These are phyloP conservation scores for Trametes versicolor DNA, from an alignment of 1,284 basidiomycete species.

Conservation along the genomic window DNA sequence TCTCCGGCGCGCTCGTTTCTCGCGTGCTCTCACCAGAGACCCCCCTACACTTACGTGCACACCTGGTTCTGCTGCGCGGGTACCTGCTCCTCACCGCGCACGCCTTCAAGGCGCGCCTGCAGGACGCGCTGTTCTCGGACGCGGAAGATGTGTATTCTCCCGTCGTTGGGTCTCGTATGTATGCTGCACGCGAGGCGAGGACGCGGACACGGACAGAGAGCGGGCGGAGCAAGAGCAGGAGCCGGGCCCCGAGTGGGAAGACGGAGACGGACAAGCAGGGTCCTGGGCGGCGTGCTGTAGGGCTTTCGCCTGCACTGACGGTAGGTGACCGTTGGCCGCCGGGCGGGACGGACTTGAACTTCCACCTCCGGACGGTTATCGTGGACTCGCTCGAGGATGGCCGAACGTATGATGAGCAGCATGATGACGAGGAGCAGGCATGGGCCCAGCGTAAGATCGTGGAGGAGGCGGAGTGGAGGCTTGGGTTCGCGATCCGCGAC, in stretches of 20 bases:
- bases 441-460: slow-evolving; percentile 49
- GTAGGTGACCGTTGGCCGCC: slow-evolving; percentile 85
- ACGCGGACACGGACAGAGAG: slow-evolving; percentile 13
- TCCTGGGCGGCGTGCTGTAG: slow-evolving; percentile 67
- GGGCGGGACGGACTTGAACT: slow-evolving; percentile 83
- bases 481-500: slow-evolving; percentile 86
- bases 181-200: slow-evolving; percentile 23
- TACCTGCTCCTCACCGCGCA: slow-evolving; percentile 74
- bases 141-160: slow-evolving; percentile 55
- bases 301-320: slow-evolving; percentile 75
- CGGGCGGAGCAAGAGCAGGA: slow-evolving; percentile 13
- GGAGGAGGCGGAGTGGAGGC: slow-evolving; percentile 76
- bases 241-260: slow-evolving; percentile 5
- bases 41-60: slow-evolving; percentile 65
- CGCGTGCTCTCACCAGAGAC: slow-evolving; percentile 65
- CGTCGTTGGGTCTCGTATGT: slow-evolving; percentile 30
- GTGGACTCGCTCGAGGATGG: slow-evolving; percentile 71
- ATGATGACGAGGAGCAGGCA: slow-evolving; percentile 37
- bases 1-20: slow-evolving; percentile 69
- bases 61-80: slow-evolving; percentile 72
- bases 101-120: slow-evolving; percentile 70
- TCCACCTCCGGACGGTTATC: slow-evolving; percentile 81
- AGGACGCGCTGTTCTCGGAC: slow-evolving; percentile 76
- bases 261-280: not conserved
- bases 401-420: slow-evolving; percentile 28